Evolutionary conservation across 2,329 filamentous ascomycete genomes (phyloP), one percentile per base, ranked within the genome.

Genomic region (Onygenales sp.): DNA sequence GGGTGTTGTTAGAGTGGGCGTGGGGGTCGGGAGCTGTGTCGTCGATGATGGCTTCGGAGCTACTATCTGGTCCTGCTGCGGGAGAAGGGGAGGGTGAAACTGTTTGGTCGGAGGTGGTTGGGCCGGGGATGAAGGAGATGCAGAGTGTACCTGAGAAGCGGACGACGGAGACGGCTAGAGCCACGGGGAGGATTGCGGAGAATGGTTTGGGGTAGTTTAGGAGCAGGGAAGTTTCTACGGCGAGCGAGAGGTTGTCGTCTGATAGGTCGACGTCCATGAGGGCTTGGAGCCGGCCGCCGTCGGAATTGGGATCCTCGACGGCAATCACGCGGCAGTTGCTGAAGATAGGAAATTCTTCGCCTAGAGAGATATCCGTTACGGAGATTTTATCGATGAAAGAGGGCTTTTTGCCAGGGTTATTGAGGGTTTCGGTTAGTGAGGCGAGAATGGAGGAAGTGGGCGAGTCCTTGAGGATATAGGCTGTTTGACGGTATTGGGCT

Each of bases 271-370:
- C 91, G 69, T 98, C 93, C 88, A 98, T 95, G 55, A 91, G 78
- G 0, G 93, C 93, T 69, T 98, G 93, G 17, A 98, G 76, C 40
- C 91, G 80, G 0, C 86, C 86, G 21, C 89, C 88, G 51, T 82
- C 80, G 36, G 76, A 75, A 57, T 71, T 73, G 5, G 72, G 70
- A 39, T 76, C 74, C 52, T 75, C 73, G 0, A 96, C 88, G 2
- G 91, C 89, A 56, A 96, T 96, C 52, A 98, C 87, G 55, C 93
- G 84, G 65, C 93, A 97, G 69, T 98, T 98, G 74, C 91, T 96
- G 70, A 98, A 95, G 51, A 98, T 98, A 32, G 93, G 93, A 59
- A 97, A 98, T 63, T 98, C 93, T 63, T 98, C 93, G 33, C 93
- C 93, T 4, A 98, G 76, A 49, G 86, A 94, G 56, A 98, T 83